phyloP scores from a whole-genome alignment of 2,329 filamentous ascomycete species.

The Emergomyces pasteurianus region DNA sequence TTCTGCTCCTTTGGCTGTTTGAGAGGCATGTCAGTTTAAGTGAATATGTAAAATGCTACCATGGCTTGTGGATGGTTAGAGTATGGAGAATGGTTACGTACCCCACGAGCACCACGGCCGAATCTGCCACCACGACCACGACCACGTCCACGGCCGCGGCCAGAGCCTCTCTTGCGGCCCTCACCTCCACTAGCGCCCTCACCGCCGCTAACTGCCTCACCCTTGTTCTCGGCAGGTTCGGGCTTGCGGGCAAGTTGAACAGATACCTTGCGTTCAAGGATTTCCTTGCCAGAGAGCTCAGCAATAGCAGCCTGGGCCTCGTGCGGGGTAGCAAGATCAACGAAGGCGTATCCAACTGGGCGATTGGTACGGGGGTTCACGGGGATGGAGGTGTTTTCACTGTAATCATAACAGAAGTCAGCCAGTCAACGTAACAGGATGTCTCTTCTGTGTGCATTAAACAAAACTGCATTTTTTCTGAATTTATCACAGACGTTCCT shows the following conservation, averaged over 20 bases:
- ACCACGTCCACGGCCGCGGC: constrained; percentile 48
- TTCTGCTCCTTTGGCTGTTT: constrained; percentile 12
- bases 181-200: constrained; percentile 62
- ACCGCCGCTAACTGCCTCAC: constrained; percentile 56
- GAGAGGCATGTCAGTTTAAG: constrained; percentile 4
- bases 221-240: constrained; percentile 68
- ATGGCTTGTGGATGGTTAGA: not conserved
- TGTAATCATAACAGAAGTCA: constrained; percentile 28
- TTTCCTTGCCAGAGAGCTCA: constrained; percentile 93
- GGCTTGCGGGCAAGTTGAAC: constrained; percentile 98
- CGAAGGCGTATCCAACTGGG: constrained; percentile 97
- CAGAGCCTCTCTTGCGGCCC: constrained; percentile 44
- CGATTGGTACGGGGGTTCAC: constrained; percentile 98
- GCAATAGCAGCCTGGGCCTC: constrained; percentile 93
- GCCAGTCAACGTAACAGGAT: not conserved
- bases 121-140: constrained; percentile 54
- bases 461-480: not conserved
- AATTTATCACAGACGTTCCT: not conserved
- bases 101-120: constrained; percentile 55
- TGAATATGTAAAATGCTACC: not conserved
- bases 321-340: constrained; percentile 86
- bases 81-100: constrained; percentile 25
- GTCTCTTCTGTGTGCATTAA: not conserved
- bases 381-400: constrained; percentile 97
- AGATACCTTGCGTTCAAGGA: constrained; percentile 96